A percentile compares a stretch with the other conserved stretches of the same genome.
Evolutionary conservation across 2,329 filamentous ascomycete species (phyloP).

Genomic region (Mollisiaceae sp.): DNA sequence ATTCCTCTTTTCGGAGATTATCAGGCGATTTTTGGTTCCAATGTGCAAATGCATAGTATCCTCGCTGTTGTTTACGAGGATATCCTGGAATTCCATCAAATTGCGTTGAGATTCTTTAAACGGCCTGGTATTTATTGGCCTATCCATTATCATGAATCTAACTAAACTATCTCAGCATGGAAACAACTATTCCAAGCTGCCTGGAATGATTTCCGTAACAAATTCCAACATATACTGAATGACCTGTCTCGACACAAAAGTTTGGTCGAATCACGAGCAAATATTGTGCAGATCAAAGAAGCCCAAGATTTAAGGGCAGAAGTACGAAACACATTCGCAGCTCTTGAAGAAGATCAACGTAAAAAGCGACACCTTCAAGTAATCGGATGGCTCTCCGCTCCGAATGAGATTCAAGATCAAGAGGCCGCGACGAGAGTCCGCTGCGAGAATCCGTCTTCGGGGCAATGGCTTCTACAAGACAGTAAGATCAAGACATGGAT

Average conservation of each 20-base stretch:
- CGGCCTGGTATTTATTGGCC: conserved; percentile 27
- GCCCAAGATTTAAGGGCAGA: conserved; percentile 10
- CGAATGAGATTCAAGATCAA: conserved; percentile 30
- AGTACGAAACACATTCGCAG: neutral
- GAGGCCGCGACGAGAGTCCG: conserved; percentile 27
- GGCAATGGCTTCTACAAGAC: conserved; percentile 43
- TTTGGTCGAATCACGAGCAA: conserved; percentile 41
- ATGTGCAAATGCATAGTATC: conserved; percentile 40
- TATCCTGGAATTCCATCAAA: conserved; percentile 47
- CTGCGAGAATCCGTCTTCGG: conserved; percentile 28
- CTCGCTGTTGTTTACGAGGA: conserved; percentile 46
- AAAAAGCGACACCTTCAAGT: conserved; percentile 26
- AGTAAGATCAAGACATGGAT: conserved; percentile 27
- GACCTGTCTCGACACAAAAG: conserved; percentile 39
- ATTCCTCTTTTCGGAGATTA: conserved; percentile 46
- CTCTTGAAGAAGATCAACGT: conserved; percentile 27
- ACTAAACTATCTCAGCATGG: conserved; percentile 28
- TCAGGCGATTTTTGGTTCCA: conserved; percentile 39
- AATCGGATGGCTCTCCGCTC: conserved; percentile 32
- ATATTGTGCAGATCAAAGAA: conserved; percentile 31
- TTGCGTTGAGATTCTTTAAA: conserved; percentile 42
- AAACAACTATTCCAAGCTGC: conserved; percentile 42
- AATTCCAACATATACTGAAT: conserved; percentile 39
- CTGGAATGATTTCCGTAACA: conserved; percentile 42
- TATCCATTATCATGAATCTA: neutral